phyloP scores from a whole-genome alignment of 148 eudicot genomes.

The Arbutus unedo region DNA sequence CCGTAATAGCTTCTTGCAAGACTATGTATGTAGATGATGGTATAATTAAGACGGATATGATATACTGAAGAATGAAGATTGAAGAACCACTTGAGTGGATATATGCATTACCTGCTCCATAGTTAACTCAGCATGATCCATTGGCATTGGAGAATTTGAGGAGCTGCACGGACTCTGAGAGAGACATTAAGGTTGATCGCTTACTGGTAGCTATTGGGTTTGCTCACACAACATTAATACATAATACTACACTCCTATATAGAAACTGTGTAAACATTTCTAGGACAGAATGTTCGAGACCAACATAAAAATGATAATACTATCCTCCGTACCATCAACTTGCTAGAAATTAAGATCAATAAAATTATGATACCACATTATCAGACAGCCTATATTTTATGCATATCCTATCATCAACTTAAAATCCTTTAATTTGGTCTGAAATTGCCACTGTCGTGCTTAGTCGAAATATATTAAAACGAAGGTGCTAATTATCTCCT shows the following conservation, averaged over 20 bases:
- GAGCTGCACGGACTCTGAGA: background rate
- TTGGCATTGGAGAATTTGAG: constrained; percentile 31
- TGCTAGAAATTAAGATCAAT: background rate
- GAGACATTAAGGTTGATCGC: background rate
- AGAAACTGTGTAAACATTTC: background rate
- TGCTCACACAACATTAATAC: background rate
- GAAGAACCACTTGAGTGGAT: background rate
- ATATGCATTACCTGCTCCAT: constrained; percentile 35
- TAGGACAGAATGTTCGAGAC: background rate
- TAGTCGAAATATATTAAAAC: background rate
- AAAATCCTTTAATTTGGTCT: background rate
- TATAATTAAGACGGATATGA: background rate
- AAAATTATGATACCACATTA: background rate
- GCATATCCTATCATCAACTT: background rate
- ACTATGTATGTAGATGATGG: background rate
- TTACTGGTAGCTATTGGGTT: background rate
- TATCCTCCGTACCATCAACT: background rate
- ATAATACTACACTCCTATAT: background rate
- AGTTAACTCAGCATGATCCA: constrained; percentile 53
- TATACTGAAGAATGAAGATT: background rate
- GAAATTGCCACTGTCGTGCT: too few species aligned
- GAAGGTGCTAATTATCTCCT: background rate
- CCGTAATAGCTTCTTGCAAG: background rate
- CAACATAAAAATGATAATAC: background rate
- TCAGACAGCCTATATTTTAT: background rate